Percentiles rank a stretch among this genome's conserved stretches.
Evolutionary conservation across 2,329 filamentous ascomycete species (phyloP).

Genomic region (Diaporthe humulicola): DNA sequence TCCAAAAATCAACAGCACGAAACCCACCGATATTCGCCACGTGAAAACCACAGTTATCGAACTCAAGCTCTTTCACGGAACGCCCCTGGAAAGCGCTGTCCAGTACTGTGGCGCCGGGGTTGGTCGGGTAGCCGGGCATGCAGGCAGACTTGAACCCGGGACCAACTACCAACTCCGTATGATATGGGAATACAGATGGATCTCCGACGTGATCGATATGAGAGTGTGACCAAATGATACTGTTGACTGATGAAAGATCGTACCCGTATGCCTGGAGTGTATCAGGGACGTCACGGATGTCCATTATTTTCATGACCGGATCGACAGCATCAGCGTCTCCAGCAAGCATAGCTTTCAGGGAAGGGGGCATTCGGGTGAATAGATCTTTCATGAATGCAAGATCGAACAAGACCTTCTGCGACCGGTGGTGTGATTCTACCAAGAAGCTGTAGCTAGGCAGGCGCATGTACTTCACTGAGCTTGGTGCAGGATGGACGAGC

Average conservation of each 20-base stretch:
- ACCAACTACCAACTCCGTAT: conserved; percentile 43
- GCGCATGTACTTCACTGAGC: background rate
- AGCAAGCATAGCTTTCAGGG: background rate
- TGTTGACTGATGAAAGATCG: background rate
- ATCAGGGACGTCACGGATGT: background rate
- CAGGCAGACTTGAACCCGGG: conserved; percentile 42
- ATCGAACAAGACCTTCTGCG: conserved; percentile 4
- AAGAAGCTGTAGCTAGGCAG: conserved; percentile 18
- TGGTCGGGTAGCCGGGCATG: conserved; percentile 43
- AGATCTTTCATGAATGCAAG: conserved; percentile 4
- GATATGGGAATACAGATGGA: conserved; percentile 40
- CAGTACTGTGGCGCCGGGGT: conserved; percentile 36
- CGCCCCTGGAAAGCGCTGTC: conserved; percentile 30
- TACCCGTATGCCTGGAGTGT: background rate
- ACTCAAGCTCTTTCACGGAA: conserved; percentile 35
- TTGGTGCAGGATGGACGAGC: background rate
- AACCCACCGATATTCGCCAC: conserved; percentile 38
- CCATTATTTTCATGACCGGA: conserved; percentile 7
- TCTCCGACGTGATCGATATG: conserved; percentile 46
- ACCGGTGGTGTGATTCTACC: background rate
- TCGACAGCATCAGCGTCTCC: background rate
- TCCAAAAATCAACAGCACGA: conserved; percentile 43
- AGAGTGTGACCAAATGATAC: background rate
- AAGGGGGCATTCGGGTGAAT: background rate
- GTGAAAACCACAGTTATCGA: background rate